Evolutionary conservation across 1,284 basidiomycete species (phyloP).

Genomic region (Dichomitus squalens): DNA sequence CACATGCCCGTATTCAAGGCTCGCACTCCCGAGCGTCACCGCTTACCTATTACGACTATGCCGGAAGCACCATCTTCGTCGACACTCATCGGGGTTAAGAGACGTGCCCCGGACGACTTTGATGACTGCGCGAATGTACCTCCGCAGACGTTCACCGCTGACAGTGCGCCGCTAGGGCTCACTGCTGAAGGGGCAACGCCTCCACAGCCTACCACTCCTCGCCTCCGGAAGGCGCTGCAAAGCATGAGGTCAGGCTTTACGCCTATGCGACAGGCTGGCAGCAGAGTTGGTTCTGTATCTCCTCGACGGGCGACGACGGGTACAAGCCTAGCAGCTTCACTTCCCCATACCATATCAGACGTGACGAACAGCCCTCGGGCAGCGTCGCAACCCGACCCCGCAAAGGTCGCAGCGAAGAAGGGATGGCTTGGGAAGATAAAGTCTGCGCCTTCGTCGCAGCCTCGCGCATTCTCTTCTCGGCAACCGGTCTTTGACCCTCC

Average conservation of each 20-base stretch:
- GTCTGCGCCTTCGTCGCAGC: slow-evolving; percentile 11
- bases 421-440: slow-evolving; percentile 39
- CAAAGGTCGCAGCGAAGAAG: slow-evolving; percentile 26
- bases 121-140: slow-evolving; percentile 56
- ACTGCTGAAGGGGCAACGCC: slow-evolving; percentile 41
- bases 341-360: slow-evolving; percentile 49
- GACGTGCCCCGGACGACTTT: slow-evolving; percentile 73
- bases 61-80: slow-evolving; percentile 24
- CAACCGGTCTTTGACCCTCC: slow-evolving; percentile 23
- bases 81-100: slow-evolving; percentile 57
- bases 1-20: slow-evolving; percentile 50
- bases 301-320: slow-evolving; percentile 31
- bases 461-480: slow-evolving; percentile 18
- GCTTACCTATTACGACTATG: slow-evolving; percentile 17
- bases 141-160: slow-evolving; percentile 60
- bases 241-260: slow-evolving; percentile 70
- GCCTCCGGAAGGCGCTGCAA: slow-evolving; percentile 56
- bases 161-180: slow-evolving; percentile 44
- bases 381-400: slow-evolving; percentile 28
- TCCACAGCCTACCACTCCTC: slow-evolving; percentile 52
- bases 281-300: slow-evolving; percentile 36
- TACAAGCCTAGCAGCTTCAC: slow-evolving; percentile 8
- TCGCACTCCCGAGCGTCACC: slow-evolving; percentile 46
- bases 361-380: slow-evolving; percentile 67
- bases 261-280: slow-evolving; percentile 54